Evolutionary conservation across 352 stramenopile species (phyloP).

Genomic region (Blastocystis sp.): DNA sequence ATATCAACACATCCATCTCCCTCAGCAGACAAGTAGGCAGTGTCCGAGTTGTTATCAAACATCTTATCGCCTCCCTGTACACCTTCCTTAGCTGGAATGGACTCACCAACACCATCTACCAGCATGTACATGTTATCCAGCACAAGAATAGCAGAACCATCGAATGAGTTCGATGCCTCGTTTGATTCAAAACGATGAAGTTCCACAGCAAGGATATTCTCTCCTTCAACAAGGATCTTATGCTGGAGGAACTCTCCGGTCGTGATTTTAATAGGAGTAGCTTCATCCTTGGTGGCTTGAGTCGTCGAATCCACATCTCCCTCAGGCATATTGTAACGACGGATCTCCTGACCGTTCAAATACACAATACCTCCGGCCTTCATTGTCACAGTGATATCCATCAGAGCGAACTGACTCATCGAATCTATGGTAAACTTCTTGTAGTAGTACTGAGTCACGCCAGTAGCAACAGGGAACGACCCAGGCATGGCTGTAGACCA

Average conservation of each 20-base stretch:
- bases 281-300: neutral
- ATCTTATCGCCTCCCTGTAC: slow-evolving; percentile 6
- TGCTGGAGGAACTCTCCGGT: neutral
- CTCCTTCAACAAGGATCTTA: neutral
- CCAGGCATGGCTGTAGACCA: neutral
- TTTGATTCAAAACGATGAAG: slow-evolving; percentile 16
- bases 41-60: slow-evolving; percentile 58
- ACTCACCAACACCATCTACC: neutral
- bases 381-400: slow-evolving; percentile 28
- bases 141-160: slow-evolving; percentile 22
- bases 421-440: neutral
- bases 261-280: neutral
- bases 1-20: neutral
- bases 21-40: neutral
- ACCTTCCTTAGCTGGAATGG: neutral
- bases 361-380: slow-evolving; percentile 53
- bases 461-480: neutral
- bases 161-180: slow-evolving; percentile 2
- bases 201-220: slow-evolving; percentile 51
- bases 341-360: slow-evolving; percentile 49
- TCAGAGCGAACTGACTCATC: neutral
- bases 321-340: slow-evolving; percentile 22
- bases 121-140: slow-evolving; percentile 59
- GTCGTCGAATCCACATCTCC: neutral
- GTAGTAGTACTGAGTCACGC: slow-evolving; percentile 55